Base-by-base conservation (phyloP, 169 alveolate species). In the Babesia gibsoni region DNA sequence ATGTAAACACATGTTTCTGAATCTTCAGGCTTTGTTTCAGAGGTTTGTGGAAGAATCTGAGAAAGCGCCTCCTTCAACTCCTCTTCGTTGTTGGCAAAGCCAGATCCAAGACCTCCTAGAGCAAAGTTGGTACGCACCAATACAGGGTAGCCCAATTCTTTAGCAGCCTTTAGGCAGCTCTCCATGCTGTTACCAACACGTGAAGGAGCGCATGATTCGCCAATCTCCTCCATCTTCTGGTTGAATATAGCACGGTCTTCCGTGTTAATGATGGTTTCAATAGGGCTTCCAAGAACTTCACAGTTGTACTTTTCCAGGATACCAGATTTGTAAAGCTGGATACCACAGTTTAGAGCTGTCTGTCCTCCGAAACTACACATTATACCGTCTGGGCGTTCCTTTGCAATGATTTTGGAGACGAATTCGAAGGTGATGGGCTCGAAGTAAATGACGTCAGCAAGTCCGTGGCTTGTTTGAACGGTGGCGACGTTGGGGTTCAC, bases 401-500 rank as follows among this genome's bases (percentile, higher is more conserved):
- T 79, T 56, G 79, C 88, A 23, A 92, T 89, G 49, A 92, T 90
- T 42, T 87, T 61, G 36, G 80, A 72, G 20, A 92, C 96, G 66
- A 86, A 92, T 64, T 90, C 92, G 33, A 90, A 86, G 22, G 92
- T 92, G 30, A 92, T 94, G 8, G 96, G 96, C 65, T 91, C 66
- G 78, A 92, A 92, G 82, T 91, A 92, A 32, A 90, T 91, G 57
- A 88, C 83, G 46, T 88, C 89, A 20, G 93, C 93, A 65, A 89
- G 46, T 23, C 93, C 93, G 61, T 79, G 66, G 48, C 91, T 83
- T 4, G 96, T 92, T 67, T 92, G 96, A 32, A 92, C 96, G 0
- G 96, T 92, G 35, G 96, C 96, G 43, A 92, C 90, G 67, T 92
- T 92, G 25, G 96, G 95, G 82, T 92, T 92, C 70, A 92, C 91